These are phyloP conservation scores for Candida sp. DNA, from an alignment of 1,139 yeast genomes.

Conservation along the genomic window DNA sequence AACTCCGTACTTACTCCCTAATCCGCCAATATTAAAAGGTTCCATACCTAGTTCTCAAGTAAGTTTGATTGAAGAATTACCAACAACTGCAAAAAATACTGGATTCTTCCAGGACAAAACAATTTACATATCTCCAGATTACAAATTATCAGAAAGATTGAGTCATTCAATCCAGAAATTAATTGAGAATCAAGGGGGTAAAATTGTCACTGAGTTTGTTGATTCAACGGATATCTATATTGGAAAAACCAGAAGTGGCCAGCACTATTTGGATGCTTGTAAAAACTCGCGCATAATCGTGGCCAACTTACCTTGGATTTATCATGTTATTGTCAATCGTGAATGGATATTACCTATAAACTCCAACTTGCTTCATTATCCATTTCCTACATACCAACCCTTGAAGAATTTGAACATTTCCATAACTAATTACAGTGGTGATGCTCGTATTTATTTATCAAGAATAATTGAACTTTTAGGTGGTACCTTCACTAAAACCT, in stretches of 20 bases:
- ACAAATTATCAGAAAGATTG: constrained; percentile 28
- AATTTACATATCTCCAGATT: constrained; percentile 31
- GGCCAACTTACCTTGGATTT: constrained; percentile 77
- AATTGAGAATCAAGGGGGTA: constrained; percentile 32
- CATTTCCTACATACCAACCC: constrained; percentile 52
- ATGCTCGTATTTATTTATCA: constrained; percentile 70
- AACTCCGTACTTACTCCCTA: constrained; percentile 45
- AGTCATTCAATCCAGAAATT: constrained; percentile 21
- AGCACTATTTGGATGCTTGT: constrained; percentile 31
- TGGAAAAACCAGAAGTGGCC: constrained; percentile 63
- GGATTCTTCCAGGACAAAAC: constrained; percentile 21
- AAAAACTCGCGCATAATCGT: constrained; percentile 30
- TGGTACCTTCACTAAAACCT: constrained; percentile 69
- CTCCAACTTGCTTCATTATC: constrained; percentile 64
- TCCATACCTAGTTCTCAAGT: not conserved
- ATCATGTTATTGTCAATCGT: constrained; percentile 54
- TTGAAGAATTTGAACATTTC: constrained; percentile 53
- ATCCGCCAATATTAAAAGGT: constrained; percentile 14
- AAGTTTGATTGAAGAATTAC: constrained; percentile 1
- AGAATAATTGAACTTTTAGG: constrained; percentile 68
- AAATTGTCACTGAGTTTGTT: constrained; percentile 15
- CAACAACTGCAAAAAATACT: constrained; percentile 4
- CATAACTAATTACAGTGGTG: constrained; percentile 82
- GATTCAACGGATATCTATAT: constrained; percentile 54
- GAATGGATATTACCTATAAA: constrained; percentile 56